Percentiles rank a stretch among this genome's conserved stretches.
Evolutionary conservation across 805 yeast genomes (phyloP).

Genomic region (Brettanomyces nanus): DNA sequence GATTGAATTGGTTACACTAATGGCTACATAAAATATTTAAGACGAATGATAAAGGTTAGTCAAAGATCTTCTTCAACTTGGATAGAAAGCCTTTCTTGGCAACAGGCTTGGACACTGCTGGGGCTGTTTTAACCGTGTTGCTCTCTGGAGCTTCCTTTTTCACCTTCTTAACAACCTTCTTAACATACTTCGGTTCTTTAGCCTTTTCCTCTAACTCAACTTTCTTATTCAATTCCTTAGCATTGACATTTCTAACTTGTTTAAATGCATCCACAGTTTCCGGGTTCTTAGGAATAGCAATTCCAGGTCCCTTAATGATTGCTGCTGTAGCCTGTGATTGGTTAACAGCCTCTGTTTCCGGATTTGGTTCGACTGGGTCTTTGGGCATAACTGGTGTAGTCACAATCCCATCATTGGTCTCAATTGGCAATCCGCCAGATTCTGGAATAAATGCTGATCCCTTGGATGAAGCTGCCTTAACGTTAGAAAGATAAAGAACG

Average conservation of each 20-base stretch:
- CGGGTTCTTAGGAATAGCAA: conserved; percentile 55
- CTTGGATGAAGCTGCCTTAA: conserved; percentile 28
- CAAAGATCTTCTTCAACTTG: conserved; percentile 33
- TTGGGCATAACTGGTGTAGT: conserved; percentile 3
- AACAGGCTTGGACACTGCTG: conserved; percentile 3
- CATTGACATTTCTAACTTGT: conserved; percentile 49
- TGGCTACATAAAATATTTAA: too few species aligned
- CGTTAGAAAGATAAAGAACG: conserved; percentile 31
- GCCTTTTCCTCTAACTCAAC: conserved; percentile 9
- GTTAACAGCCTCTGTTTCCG: conserved; percentile 5
- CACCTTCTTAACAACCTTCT: conserved; percentile 24
- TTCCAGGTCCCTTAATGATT: conserved; percentile 68
- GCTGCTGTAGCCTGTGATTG: conserved; percentile 18
- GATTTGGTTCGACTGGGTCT: not conserved
- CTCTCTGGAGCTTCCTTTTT: conserved; percentile 16
- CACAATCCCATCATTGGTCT: conserved; percentile 8
- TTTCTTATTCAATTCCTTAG: conserved; percentile 45
- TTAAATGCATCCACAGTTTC: conserved; percentile 59
- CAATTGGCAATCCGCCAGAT: conserved; percentile 35
- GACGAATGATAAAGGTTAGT: too few species aligned
- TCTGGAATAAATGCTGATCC: conserved; percentile 32
- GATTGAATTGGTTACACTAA: too few species aligned
- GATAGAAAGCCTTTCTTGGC: conserved; percentile 32
- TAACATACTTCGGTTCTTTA: conserved; percentile 22
- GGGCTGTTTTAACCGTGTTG: not conserved